Conservation (phyloP, 129 eudicot genomes). For the Gnaphalium uliginosum region DNA sequence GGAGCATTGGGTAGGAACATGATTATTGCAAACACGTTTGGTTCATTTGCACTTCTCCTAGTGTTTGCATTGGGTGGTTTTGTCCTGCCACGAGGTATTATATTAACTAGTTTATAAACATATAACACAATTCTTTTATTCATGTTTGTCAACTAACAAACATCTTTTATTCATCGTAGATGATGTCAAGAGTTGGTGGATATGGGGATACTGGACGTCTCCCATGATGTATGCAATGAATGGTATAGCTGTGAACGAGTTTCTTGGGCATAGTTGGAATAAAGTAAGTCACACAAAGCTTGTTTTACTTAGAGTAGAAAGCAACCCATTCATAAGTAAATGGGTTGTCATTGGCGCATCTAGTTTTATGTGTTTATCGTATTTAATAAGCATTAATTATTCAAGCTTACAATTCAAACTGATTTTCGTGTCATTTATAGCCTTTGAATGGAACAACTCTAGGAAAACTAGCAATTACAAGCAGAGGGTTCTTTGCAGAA, state of each 20-base stretch:
- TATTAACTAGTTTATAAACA: conserved; percentile 6
- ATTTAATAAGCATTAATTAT: background rate
- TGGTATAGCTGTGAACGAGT: conserved; percentile 55
- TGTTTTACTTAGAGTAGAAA: background rate
- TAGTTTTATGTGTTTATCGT: background rate
- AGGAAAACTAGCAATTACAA: conserved; percentile 41
- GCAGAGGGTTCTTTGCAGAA: conserved; percentile 57
- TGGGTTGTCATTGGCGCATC: background rate
- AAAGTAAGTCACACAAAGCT: conserved; percentile 36
- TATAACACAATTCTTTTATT: background rate
- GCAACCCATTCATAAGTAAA: background rate
- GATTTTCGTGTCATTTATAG: conserved; percentile 17
- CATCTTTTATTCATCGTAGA: conserved; percentile 26
- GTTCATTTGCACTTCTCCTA: conserved; percentile 47
- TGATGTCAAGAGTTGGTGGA: conserved; percentile 48
- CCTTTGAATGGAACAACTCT: conserved; percentile 30
- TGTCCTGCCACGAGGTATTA: conserved; percentile 45
- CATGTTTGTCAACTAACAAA: background rate
- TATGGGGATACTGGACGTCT: conserved; percentile 64
- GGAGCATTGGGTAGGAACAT: conserved; percentile 64
- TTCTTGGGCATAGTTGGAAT: conserved; percentile 55
- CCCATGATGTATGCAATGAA: conserved; percentile 69
- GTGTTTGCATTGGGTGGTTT: conserved; percentile 56
- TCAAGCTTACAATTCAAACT: background rate
- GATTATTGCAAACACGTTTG: conserved; percentile 64